Percentiles rank a stretch among this genome's conserved stretches.
These are phyloP conservation scores for Gastrolobium bilobum DNA, from an alignment of 306 rosid species.

Conservation along the genomic window DNA sequence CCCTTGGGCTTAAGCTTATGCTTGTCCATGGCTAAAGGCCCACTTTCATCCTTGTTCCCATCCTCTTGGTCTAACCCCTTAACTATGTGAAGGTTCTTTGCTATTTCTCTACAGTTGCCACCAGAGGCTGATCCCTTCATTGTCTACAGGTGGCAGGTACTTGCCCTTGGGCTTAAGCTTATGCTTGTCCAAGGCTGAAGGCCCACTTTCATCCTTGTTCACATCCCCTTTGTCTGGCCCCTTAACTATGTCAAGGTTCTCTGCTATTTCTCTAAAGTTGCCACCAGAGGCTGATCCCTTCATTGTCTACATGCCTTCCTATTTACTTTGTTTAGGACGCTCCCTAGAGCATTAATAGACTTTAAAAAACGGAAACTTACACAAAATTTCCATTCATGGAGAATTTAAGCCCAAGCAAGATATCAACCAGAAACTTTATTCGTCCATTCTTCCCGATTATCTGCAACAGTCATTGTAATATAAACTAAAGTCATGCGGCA, in stretches of 20 bases:
- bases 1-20: slow-evolving; percentile 5
- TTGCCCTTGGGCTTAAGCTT: background rate
- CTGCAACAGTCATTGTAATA: slow-evolving; percentile 54
- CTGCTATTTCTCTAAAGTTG: background rate
- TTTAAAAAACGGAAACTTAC: slow-evolving; percentile 60
- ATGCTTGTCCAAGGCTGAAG: background rate
- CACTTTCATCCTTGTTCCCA: background rate
- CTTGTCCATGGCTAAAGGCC: background rate
- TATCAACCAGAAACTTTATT: slow-evolving; percentile 77
- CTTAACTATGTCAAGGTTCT: background rate
- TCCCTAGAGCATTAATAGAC: background rate
- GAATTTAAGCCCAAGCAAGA: slow-evolving; percentile 80
- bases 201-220: background rate
- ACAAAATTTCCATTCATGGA: slow-evolving; percentile 70
- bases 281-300: slow-evolving; percentile 5
- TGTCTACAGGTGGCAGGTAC: background rate
- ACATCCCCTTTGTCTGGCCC: background rate
- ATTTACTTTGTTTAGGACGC: slow-evolving; percentile 21
- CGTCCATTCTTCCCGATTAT: slow-evolving; percentile 72
- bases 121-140: slow-evolving; percentile 4
- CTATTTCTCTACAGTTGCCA: slow-evolving; percentile 11
- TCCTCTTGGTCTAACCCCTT: background rate
- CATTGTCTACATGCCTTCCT: background rate
- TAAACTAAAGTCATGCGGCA: slow-evolving; percentile 16
- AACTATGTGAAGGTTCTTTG: background rate